Base-by-base conservation (phyloP, 352 stramenopile species). In the Globisporangium parvum region DNA sequence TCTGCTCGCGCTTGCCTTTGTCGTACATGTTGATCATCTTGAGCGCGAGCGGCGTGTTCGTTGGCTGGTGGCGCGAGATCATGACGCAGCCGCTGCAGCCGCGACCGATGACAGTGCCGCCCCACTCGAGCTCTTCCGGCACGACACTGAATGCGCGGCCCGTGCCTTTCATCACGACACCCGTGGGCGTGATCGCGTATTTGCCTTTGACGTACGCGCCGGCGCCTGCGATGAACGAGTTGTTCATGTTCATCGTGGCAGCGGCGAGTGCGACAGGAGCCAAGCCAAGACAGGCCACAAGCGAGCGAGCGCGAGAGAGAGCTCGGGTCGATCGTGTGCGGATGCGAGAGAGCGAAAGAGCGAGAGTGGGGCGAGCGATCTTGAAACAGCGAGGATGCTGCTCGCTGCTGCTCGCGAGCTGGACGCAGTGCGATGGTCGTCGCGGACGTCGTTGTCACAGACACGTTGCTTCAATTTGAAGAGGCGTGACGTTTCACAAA, bases 11-110 rank as follows among this genome's bases (percentile, higher is more conserved):
- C 71, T 92, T 93, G 55, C 47, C 73, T 45, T 91, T 91, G 67
- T 95, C 84, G 59, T 77, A 89, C 77, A 93, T 90, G 62, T 90
- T 88, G 69, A 95, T 95, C 60, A 93, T 77, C 66, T 95, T 95
- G 59, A 95, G 73, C 20, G 85, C 85, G 15, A 95, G 66, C 44
- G 80, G 79, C 53, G 79, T 92, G 65, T 86, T 77, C 20, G 81
- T 88, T 23, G 83, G 83, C 44, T 60, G 66, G 61, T 93, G 83
- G 42, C 73, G 61, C 33, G 82, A 89, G 45, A 70, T 67, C n/a
- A 85, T 65, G 39, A 93, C 82, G 21, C 63, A 85, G 52, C 82
- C 80, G 46, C 82, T 93, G 37, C 71, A 77, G 44, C 82, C 80
- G 51, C 76, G 78, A 21, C 82, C 82, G 48, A 93, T 89, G n/a